Evolutionary conservation across 108 stramenopile species (phyloP).

Genomic region (Parietichytrium sp.): DNA sequence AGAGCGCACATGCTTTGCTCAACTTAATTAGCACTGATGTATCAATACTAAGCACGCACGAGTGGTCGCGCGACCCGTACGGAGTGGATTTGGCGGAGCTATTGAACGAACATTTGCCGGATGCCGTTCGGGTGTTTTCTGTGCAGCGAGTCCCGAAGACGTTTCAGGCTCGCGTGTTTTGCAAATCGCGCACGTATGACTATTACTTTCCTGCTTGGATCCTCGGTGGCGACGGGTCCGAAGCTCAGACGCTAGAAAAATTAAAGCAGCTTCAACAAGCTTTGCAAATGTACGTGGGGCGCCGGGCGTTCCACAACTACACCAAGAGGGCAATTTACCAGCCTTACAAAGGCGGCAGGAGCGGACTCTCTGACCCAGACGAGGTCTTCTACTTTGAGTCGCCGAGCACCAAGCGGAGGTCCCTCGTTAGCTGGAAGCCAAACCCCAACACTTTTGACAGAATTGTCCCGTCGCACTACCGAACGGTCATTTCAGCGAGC

Average conservation of each 20-base stretch:
- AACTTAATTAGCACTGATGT: neutral
- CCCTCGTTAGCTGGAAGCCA: no score
- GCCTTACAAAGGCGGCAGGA: neutral
- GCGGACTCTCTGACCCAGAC: no score
- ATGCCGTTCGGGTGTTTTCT: slow-evolving; percentile 19
- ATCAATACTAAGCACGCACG: neutral
- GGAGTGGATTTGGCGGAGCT: neutral
- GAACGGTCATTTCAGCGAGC: no score
- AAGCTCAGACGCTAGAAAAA: neutral
- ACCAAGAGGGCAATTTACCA: slow-evolving; percentile 25
- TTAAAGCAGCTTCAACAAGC: neutral
- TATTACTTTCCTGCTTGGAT: slow-evolving; percentile 34
- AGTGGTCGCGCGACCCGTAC: neutral
- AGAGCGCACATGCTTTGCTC: slow-evolving; percentile 1
- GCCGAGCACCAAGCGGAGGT: no score
- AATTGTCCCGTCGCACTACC: no score
- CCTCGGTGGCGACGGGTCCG: neutral
- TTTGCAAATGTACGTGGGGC: neutral
- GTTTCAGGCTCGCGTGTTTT: slow-evolving; percentile 10
- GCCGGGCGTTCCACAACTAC: slow-evolving; percentile 17
- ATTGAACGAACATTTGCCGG: neutral
- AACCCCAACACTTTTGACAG: no score
- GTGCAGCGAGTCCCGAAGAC: slow-evolving; percentile 28
- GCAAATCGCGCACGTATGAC: slow-evolving; percentile 1
- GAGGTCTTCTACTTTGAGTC: no score